These are phyloP conservation scores for Gracilaria domingensis DNA, from an alignment of 23 red algal species.

Conservation along the genomic window DNA sequence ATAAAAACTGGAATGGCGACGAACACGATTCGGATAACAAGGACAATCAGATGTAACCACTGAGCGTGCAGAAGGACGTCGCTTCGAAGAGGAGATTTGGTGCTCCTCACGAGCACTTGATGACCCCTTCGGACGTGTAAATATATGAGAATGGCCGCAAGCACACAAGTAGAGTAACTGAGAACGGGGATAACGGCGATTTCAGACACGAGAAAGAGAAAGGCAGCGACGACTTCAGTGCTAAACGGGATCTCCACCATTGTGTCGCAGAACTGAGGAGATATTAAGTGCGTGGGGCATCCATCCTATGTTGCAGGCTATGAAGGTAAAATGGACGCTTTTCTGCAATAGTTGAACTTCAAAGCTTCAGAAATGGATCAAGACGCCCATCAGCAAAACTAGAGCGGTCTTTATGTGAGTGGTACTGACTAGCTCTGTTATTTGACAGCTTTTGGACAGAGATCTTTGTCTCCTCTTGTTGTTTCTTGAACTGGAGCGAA, in stretches of 20 bases:
- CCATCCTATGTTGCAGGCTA: too few species aligned
- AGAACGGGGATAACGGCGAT: constrained; percentile 4
- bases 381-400: too few species aligned
- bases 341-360: too few species aligned
- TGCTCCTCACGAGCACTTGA: not conserved
- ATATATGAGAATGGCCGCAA: not conserved
- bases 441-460: too few species aligned
- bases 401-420: too few species aligned
- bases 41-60: not conserved
- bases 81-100: not conserved
- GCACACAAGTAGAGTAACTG: not conserved
- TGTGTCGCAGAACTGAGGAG: too few species aligned
- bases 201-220: not conserved
- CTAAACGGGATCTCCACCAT: not conserved
- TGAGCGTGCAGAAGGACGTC: not conserved
- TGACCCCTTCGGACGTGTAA: not conserved
- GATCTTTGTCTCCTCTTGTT: too few species aligned
- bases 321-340: too few species aligned
- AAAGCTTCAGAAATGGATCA: too few species aligned
- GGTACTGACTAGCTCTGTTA: too few species aligned
- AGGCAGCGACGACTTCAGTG: not conserved
- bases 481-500: too few species aligned
- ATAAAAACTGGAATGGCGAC: not conserved
- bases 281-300: too few species aligned
- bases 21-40: not conserved